Conservation (phyloP, 2,329 filamentous ascomycete species). For the Curvularia sp. region DNA sequence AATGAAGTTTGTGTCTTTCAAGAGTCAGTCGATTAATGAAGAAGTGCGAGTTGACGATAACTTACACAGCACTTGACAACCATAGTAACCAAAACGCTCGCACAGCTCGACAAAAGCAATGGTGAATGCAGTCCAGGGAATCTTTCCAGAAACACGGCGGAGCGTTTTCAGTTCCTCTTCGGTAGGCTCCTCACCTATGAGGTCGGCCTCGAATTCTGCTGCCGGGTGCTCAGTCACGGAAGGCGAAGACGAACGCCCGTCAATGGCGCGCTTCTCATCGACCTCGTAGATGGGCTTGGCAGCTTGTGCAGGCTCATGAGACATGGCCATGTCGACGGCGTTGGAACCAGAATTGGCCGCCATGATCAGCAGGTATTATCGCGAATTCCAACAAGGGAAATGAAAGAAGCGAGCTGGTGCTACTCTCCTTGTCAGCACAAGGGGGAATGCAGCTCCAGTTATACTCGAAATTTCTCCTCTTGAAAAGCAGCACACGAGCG, state of each 20-base stretch:
- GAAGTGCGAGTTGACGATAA: conserved; percentile 1
- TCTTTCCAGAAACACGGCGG: conserved; percentile 68
- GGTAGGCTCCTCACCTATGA: conserved; percentile 58
- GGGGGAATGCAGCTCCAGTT: conserved; percentile 16
- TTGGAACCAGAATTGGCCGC: conserved; percentile 42
- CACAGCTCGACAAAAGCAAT: conserved; percentile 77
- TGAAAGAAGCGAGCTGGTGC: conserved; percentile 19
- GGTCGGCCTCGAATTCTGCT: conserved; percentile 45
- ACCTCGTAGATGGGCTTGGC: conserved; percentile 43
- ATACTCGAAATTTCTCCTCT: conserved; percentile 17
- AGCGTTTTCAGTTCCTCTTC: conserved; percentile 68
- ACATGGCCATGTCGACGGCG: conserved; percentile 45
- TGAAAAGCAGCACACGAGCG: conserved; percentile 9
- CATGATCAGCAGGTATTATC: conserved; percentile 31
- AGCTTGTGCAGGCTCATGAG: conserved; percentile 42
- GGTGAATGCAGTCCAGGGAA: conserved; percentile 71
- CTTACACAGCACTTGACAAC: conserved; percentile 70
- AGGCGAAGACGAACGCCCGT: conserved; percentile 25
- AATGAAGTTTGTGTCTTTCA: conserved; percentile 50
- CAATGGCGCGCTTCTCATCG: conserved; percentile 42
- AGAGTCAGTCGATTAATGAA: conserved; percentile 10
- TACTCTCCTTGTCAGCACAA: conserved; percentile 8
- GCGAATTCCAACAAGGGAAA: conserved; percentile 1
- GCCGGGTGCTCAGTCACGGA: conserved; percentile 23
- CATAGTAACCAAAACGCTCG: conserved; percentile 81